Evolutionary conservation across 2,329 filamentous ascomycete species (phyloP), one percentile per base, ranked within the genome.

Genomic region (Colletotrichum sp.): DNA sequence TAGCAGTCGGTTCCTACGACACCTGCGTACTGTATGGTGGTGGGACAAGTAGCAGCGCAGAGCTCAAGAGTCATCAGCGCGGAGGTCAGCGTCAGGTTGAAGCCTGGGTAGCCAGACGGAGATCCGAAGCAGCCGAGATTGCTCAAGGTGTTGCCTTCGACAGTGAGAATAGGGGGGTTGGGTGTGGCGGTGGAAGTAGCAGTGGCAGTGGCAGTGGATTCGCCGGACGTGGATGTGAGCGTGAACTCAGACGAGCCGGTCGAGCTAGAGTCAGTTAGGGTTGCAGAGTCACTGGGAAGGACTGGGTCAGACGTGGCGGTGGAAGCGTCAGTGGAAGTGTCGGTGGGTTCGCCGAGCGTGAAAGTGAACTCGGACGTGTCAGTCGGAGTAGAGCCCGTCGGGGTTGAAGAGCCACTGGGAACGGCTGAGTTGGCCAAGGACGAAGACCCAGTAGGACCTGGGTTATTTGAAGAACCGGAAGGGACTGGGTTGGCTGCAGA

Each of bases 41-140:
- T 77, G 8, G 70, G 55, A 64, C 83, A 84, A 39, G 75, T 62
- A 5, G 71, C 70, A 9, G 78, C 78, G 75, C 83, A 84, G 10
- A 78, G 65, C 30, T 78, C 73, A 60, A 78, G 70, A 32, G 71
- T 77, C 79, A 80, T 80, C 48, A 71, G 28, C 30, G 65, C 56
- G 58, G 55, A 70, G n/a, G 76, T 68, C 12, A 12, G 25, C 3
- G 78, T 70, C 13, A 78, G 52, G 43, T 66, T 13, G 77, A 83
- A 84, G 61, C 27, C 66, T 2, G 79, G 75, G 79, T 83, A 82
- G 55, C 80, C 78, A 30, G 78, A 66, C 8, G 61, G 12, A 34
- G 81, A 83, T 34, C 64, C 65, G 43, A 80, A 71, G 75, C 83
- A 84, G 71, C 83, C 83, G 55, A 79, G 70, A 73, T 78, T 78